phyloP scores from a whole-genome alignment of 2,329 filamentous ascomycete species.

The Celoporthe dispersa region DNA sequence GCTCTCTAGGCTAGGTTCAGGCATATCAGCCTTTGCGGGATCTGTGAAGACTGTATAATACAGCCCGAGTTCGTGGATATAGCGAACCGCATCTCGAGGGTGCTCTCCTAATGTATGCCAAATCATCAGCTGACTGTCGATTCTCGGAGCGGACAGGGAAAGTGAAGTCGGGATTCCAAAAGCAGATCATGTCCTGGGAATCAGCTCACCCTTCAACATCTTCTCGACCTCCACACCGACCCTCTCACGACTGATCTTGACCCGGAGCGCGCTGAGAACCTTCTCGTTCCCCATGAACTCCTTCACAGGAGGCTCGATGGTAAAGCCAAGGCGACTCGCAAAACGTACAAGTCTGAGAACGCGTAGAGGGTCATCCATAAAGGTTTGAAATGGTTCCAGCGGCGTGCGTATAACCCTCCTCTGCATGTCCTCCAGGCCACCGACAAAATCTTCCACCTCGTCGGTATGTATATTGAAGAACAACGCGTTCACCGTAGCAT shows the following conservation, averaged over 20 bases:
- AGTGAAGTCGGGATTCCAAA: too few species aligned
- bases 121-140: slow-evolving; percentile 6
- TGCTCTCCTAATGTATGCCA: slow-evolving; percentile 52
- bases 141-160: not conserved
- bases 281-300: slow-evolving; percentile 75
- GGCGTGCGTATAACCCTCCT: slow-evolving; percentile 80
- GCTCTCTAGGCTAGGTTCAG: slow-evolving; percentile 58
- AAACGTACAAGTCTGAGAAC: slow-evolving; percentile 89
- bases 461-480: slow-evolving; percentile 91
- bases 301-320: slow-evolving; percentile 72
- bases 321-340: slow-evolving; percentile 80
- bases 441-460: slow-evolving; percentile 82
- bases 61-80: slow-evolving; percentile 69
- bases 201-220: slow-evolving; percentile 72
- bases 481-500: slow-evolving; percentile 93
- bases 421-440: slow-evolving; percentile 76
- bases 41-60: slow-evolving; percentile 78
- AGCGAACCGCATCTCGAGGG: slow-evolving; percentile 63
- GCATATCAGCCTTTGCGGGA: slow-evolving; percentile 57
- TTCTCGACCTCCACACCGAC: slow-evolving; percentile 89
- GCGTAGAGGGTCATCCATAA: slow-evolving; percentile 89
- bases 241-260: slow-evolving; percentile 91
- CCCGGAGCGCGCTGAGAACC: slow-evolving; percentile 78
- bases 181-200: not conserved
- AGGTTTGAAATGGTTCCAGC: slow-evolving; percentile 85